Evolutionary conservation across 176 grass and related monocot genomes (phyloP), one percentile per base, ranked within the genome.

Genomic region (Bromus sterilis): DNA sequence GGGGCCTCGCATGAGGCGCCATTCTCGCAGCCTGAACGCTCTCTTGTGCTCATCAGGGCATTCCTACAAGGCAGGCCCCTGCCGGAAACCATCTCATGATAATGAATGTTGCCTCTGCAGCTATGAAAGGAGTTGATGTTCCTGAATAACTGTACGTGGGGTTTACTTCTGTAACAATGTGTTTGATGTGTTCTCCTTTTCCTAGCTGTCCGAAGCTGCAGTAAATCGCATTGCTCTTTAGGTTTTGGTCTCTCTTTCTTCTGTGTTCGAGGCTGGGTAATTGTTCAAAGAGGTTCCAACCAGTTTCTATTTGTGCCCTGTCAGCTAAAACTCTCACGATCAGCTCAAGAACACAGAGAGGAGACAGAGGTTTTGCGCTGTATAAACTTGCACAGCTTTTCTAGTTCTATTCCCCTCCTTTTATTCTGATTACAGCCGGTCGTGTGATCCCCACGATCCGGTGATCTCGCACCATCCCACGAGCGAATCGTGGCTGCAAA

Each of bases 1-100:
- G 95, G 95, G 11, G 95, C 95, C 11, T 98, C 95, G 25, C 95
- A 98, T 7, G 95, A 98, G 81, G 95, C 92, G 3, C 95, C 95
- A 1, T 98, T 98, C 89, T 98, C 95, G 42, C 95, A 98, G 87
- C 95, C 95, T 0, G 86, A 87, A 35, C 80, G 95, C 30, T 98
- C 95, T 51, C 95, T 98, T 30, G 95, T 94, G 82, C 86, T 98
- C 55, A 94, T 98, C 87, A 93, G 88, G 80, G 72, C 90, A 13
- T 94, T 98, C 75, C 78, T 98, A 6, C 67, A 83, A 26, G 92
- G 95, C 77, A 92, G 78, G 20, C 90, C 95, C 18, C 85, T 98
- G 10, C 95, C 95, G 1, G 86, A 94, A 69, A 93, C 88, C 33
- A 94, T 98, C 74, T 80, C 90, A 40, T 94, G 89, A 94, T 71